Evolutionary conservation across 768 basidiomycete species (phyloP), one percentile per base, ranked within the genome.

Genomic region (Suillus alpinus): DNA sequence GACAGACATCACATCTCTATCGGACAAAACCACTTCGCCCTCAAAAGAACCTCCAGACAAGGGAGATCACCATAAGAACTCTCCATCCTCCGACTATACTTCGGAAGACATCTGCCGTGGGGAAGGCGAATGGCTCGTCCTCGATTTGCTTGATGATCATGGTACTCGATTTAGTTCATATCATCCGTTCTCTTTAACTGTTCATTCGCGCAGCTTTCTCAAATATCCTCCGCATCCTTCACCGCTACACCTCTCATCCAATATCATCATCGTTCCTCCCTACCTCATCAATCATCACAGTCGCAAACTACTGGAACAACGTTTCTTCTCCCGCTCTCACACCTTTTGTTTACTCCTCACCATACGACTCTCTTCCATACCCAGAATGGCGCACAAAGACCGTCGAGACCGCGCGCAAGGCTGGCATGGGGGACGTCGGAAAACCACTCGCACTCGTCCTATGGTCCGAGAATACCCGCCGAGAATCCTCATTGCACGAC

Each of bases 361-460:
- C 71, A 13, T 74, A 69, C 26, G 69, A 69, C 58, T 63, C 81
- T 0, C 69, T 87, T 1, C 82, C 81, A 0, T 89, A 86, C 68
- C 88, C 88, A 0, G 87, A 88, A 64, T 91, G 88, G 88, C 81
- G 88, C 0, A 66, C 76, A 0, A 76, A 77, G 2, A 67, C 85
- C 0, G 76, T 83, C 1, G 73, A 77, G 43, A 77, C 80, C 44
- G 87, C 87, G 0, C 78, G 81, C 12, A 77, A 78, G 32, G 82
- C 86, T 13, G 86, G 87, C 0, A 73, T 87, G 68, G 83, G 87
- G 0, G 78, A 84, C n/a, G 75, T 83, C 0, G 80, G 82, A 0
- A 76, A 79, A 32, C 82, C 86, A 0, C 75, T 87, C 77, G 80
- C 82, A 44, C 78, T 80, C 71, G 69, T 81, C 7, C 58, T 78